Base-by-base conservation (phyloP, 169 alveolate genomes). In the Hepatocystis sp. region DNA sequence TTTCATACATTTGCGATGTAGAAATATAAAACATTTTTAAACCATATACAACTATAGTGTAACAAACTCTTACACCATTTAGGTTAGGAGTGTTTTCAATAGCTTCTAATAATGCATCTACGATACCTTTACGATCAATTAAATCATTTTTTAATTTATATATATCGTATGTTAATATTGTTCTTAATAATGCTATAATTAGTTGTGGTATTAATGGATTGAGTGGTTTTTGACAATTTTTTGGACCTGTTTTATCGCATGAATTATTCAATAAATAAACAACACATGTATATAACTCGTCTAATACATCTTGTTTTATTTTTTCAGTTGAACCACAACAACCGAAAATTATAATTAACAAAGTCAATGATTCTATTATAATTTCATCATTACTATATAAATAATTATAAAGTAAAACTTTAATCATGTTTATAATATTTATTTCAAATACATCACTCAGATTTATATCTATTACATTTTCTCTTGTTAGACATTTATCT, bases 31-130 rank as follows among this genome's bases (percentile, higher is more conserved):
- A 81, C 89, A 64, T 81, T 61, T 81, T 81, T 32, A 81, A 81
- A 2, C 89, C 89, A 52, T 81, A 64, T 1, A 81, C 81, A 13
- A 81, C 89, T 27, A 81, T 49, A 7, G 89, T 81, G 36, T 81
- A 81, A 40, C 89, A 81, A 46, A 81, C 89, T 19, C 89, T 66
- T 8, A 81, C 89, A 32, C 89, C 89, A 51, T 81, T 81, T 66
- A 81, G 44, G 49, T 81, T 81, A 0, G 89, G 89, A 25, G 63
- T 39, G 36, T 81, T 81, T 51, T 81, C 89, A 13, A 81, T 63
- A 19, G 84, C 39, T 63, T 61, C 63, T 81, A 81, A 65, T 27
- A 81, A 40, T 7, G 63, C n/a, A 10, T 81, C 89, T 4, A 81
- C 84, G 30, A 81, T 52, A 51, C 84, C 81, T 53, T 51, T 81